Evolutionary conservation across 2,329 filamentous ascomycete species (phyloP), one percentile per base, ranked within the genome.

Genomic region (Lasiodiplodia theobromae): DNA sequence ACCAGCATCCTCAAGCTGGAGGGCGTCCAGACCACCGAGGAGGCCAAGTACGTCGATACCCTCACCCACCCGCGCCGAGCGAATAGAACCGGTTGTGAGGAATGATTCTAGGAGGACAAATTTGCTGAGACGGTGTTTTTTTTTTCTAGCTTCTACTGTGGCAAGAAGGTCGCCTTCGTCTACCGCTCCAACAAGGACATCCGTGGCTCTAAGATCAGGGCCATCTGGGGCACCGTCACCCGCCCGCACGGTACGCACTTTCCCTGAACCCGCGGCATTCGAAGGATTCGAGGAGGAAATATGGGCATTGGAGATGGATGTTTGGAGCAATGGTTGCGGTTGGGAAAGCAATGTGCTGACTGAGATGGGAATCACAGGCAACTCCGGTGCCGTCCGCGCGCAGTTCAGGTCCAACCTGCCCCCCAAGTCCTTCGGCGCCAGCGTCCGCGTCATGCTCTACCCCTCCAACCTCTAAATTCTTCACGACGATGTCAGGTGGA

Each of bases 151-250:
- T 97, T 97, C 92, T 99, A 99, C 88, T 88, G 93, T 76, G 96
- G 96, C 86, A 99, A 99, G 92, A 94, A 94, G 87, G 90, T 98
- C 83, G 96, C 96, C 83, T 99, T 94, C 85, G 94, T 99, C 85
- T 99, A 98, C 90, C 93, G 94, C 82, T 95, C 91, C 78, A 91
- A 93, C 86, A 94, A 91, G 86, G 93, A 97, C 88, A 89, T 97
- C 81, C 92, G 95, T 80, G 96, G 96, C 83, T 95, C 94, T 84
- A 98, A 98, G 91, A 96, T 98, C 86, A 91, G 95, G 82, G 83
- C 98, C 78, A 97, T 98, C 88, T 98, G 94, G 94, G 95, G 95
- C 88, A 97, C 97, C 89, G 91, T 98, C 83, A 97, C 93, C 82
- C 88, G 94, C 82, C 91, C 94, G 83, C 95, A 98, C 86, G 95